Evolutionary conservation across 768 basidiomycete species (phyloP), one percentile per base, ranked within the genome.

Genomic region (Pisolithus marmoratus): DNA sequence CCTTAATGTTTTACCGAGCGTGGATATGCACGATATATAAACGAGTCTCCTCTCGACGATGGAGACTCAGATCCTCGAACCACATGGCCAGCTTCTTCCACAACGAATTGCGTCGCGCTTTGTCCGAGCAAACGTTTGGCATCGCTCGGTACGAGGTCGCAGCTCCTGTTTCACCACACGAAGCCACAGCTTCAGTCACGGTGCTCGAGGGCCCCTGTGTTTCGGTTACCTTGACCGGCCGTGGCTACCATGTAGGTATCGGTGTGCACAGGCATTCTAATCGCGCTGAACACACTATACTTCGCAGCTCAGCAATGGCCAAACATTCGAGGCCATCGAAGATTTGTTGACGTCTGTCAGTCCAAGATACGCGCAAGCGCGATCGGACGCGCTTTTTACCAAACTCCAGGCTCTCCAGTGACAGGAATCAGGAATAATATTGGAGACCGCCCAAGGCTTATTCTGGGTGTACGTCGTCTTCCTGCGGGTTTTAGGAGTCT

Each of bases 91-190:
- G 62, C 22, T 72, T 73, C 60, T 64, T 61, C 58, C 60, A 71
- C 51, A 62, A 70, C 50, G 85, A 88, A 62, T 72, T 88, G 19
- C 67, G 66, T 20, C 69, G 72, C 22, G 77, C 81, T 23, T 72
- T 88, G 34, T 65, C 65, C 29, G 85, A 87, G 58, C 81, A 86
- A 54, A 67, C 74, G 5, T 83, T 80, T 57, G 80, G 79, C 17
- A 74, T 87, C 53, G 59, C 69, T 38, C 66, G 70, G 54, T 85
- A 74, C 58, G 68, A 71, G 3, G 59, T 83, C 45, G 38, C 55
- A 5, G 58, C 62, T 20, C 60, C 67, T 43, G 62, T 71, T 1
- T 72, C 75, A 2, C 56, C 70, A 2, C 68, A 75, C 48, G 74
- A 80, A 57, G 81, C 84, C 14, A 68, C 67, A 11, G 83, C 83